Conservation (phyloP, 805 yeast genomes). For the Candida oleophila region DNA sequence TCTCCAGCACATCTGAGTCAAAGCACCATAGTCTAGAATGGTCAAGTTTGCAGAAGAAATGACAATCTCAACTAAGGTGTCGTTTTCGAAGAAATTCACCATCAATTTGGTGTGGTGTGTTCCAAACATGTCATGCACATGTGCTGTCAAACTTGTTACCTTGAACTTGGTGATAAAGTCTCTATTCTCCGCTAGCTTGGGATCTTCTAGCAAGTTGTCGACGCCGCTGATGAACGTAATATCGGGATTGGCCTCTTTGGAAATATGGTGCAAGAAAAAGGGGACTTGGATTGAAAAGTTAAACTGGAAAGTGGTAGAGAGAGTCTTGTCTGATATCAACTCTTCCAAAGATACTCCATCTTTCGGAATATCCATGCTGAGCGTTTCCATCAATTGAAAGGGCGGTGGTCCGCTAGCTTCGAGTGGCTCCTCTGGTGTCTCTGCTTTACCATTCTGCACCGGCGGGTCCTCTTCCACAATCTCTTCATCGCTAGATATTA, state of each 20-base stretch:
- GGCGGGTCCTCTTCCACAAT: not conserved
- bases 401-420: not conserved
- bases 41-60: conserved; percentile 63
- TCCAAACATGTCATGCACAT: conserved; percentile 32
- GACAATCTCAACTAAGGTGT: conserved; percentile 48
- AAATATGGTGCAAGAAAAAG: conserved; percentile 32
- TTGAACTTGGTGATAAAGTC: conserved; percentile 19
- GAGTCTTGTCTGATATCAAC: not conserved
- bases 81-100: conserved; percentile 48
- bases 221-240: conserved; percentile 33
- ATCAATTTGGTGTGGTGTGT: conserved; percentile 70
- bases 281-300: conserved; percentile 48
- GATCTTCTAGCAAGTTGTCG: conserved; percentile 11
- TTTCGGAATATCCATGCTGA: conserved; percentile 1
- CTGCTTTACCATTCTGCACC: not conserved
- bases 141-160: conserved; percentile 31
- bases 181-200: conserved; percentile 6
- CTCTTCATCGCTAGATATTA: conserved; percentile 7
- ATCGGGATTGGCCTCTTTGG: conserved; percentile 15
- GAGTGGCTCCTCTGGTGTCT: not conserved
- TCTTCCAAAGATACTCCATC: conserved; percentile 18
- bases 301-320: conserved; percentile 38
- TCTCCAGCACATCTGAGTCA: conserved; percentile 68
- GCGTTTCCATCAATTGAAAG: conserved; percentile 1
- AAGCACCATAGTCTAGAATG: conserved; percentile 49